Percentiles rank a stretch among this genome's conserved stretches.
These are phyloP conservation scores for Davidsoniella eucalypti DNA, from an alignment of 2,329 filamentous ascomycete species.

Conservation along the genomic window DNA sequence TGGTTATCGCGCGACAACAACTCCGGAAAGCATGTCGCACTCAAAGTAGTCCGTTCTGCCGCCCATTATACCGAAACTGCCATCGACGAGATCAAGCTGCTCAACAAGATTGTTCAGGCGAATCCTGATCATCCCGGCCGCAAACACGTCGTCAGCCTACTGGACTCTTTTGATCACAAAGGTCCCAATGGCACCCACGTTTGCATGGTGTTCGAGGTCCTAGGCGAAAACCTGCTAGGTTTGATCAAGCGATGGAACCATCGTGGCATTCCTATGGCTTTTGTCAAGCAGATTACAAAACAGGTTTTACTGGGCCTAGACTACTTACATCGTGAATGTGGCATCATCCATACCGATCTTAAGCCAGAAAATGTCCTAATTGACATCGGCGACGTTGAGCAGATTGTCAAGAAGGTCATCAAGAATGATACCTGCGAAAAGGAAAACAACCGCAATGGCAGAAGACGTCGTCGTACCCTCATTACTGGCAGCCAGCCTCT, in stretches of 20 bases:
- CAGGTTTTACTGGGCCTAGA: constrained; percentile 91
- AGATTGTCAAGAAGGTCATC: constrained; percentile 92
- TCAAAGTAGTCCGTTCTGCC: constrained; percentile 94
- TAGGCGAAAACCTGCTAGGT: constrained; percentile 86
- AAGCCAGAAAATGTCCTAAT: constrained; percentile 98
- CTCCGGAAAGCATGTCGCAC: constrained; percentile 82
- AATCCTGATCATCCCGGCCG: constrained; percentile 90
- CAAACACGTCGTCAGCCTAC: constrained; percentile 84
- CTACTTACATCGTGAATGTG: constrained; percentile 92
- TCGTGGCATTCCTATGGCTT: constrained; percentile 83
- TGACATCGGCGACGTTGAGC: constrained; percentile 96
- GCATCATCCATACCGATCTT: constrained; percentile 94
- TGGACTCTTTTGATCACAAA: constrained; percentile 96
- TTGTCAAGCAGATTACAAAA: constrained; percentile 98
- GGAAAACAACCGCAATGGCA: constrained; percentile 81
- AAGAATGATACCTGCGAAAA: constrained; percentile 62
- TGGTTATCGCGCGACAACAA: constrained; percentile 71
- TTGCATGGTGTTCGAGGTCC: constrained; percentile 97
- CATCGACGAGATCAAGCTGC: constrained; percentile 94
- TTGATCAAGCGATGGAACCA: constrained; percentile 99
- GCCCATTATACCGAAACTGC: constrained; percentile 98
- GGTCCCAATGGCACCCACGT: constrained; percentile 92
- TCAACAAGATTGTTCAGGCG: constrained; percentile 90
- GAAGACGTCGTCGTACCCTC: constrained; percentile 74
- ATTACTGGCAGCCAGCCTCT: constrained; percentile 95